phyloP scores from a whole-genome alignment of 2,329 filamentous ascomycete genomes.

The Aspergillus fructus region DNA sequence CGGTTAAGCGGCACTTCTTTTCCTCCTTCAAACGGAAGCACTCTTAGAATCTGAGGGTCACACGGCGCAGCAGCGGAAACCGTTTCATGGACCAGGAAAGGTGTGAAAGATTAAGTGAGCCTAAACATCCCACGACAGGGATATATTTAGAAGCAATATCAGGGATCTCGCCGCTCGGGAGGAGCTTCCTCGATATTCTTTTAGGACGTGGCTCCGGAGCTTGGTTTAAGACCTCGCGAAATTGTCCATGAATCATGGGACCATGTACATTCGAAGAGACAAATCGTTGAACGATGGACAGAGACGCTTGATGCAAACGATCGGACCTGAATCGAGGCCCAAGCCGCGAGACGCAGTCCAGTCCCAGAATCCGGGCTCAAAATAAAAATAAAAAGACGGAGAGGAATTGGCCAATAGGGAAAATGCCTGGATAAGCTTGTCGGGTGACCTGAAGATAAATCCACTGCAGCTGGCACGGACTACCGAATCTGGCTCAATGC shows the following conservation, averaged over 20 bases:
- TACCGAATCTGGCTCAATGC: constrained; percentile 6
- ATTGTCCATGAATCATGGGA: too few relatives aligned
- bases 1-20: neutral
- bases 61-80: neutral
- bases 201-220: neutral
- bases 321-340: neutral
- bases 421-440: constrained; percentile 12
- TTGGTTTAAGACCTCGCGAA: too few relatives aligned
- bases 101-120: neutral
- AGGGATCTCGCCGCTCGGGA: too few relatives aligned
- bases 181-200: neutral
- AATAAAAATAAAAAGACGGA: constrained; percentile 7
- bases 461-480: constrained; percentile 6
- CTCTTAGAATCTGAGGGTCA: neutral
- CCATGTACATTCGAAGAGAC: too few relatives aligned
- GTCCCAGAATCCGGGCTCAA: neutral
- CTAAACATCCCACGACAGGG: too few relatives aligned
- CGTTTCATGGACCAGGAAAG: neutral
- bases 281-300: too few relatives aligned
- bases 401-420: constrained; percentile 10
- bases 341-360: neutral
- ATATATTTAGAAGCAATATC: neutral
- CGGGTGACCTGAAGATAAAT: neutral
- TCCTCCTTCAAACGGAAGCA: neutral
- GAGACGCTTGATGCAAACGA: neutral